These are phyloP conservation scores for Pseudogymnoascus sp. DNA, from an alignment of 2,329 filamentous ascomycete genomes.

Conservation along the genomic window DNA sequence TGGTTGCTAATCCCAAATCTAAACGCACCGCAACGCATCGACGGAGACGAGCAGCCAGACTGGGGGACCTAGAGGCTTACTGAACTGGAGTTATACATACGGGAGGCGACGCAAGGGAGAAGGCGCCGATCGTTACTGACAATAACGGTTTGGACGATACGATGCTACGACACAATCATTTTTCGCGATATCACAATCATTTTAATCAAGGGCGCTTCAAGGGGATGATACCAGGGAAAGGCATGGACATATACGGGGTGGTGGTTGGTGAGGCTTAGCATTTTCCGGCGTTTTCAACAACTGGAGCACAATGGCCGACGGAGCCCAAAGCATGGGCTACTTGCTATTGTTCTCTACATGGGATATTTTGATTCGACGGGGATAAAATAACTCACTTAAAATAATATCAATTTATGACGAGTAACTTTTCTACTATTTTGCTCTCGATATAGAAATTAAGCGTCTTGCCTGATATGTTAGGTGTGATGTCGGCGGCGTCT, in stretches of 20 bases:
- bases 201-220: constrained; percentile 4
- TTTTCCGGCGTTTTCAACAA: neutral
- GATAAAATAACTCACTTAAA: constrained; percentile 3
- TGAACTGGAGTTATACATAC: neutral
- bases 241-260: neutral
- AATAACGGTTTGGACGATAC: neutral
- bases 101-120: neutral
- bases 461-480: neutral
- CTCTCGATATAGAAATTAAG: neutral
- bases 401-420: constrained; percentile 5
- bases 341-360: neutral
- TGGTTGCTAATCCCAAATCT: constrained; percentile 1
- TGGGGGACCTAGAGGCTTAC: constrained; percentile 4
- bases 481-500: neutral
- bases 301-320: neutral
- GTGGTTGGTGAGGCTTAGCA: constrained; percentile 4
- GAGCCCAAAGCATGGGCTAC: neutral
- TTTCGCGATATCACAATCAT: constrained; percentile 8
- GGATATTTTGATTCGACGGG: neutral
- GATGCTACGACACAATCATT: constrained; percentile 6
- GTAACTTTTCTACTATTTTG: neutral
- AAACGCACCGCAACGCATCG: constrained; percentile 10
- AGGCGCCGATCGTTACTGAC: neutral
- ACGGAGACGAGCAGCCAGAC: neutral
- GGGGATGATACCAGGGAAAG: neutral